Percentiles rank a stretch among this genome's conserved stretches.
Evolutionary conservation across 805 yeast species (phyloP).

Genomic region (Ogataea paradorogensis): DNA sequence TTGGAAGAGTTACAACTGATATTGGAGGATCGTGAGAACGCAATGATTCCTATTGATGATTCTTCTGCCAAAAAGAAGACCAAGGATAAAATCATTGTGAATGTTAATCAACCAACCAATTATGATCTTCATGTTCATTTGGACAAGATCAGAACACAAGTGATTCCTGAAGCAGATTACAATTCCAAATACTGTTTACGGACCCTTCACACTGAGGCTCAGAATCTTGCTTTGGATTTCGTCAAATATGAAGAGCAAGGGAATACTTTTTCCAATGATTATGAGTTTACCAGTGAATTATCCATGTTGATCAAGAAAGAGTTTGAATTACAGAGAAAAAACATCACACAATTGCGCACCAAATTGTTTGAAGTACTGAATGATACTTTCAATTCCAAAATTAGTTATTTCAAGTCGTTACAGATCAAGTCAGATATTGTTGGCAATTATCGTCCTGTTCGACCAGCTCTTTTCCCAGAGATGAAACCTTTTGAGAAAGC

Average conservation of each 20-base stretch:
- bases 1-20: conserved; percentile 52
- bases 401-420: conserved; percentile 78
- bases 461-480: conserved; percentile 5
- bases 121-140: conserved; percentile 33
- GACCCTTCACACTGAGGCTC: conserved; percentile 22
- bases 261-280: conserved; percentile 12
- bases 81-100: conserved; percentile 13
- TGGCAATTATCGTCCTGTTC: conserved; percentile 41
- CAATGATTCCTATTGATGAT: conserved; percentile 32
- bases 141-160: conserved; percentile 31
- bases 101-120: conserved; percentile 19
- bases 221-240: conserved; percentile 26
- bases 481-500: conserved; percentile 25
- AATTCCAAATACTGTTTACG: conserved; percentile 28
- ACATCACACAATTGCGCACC: conserved; percentile 39
- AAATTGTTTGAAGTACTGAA: conserved; percentile 54
- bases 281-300: conserved; percentile 16
- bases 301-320: conserved; percentile 27
- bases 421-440: conserved; percentile 87
- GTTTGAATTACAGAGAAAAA: conserved; percentile 43
- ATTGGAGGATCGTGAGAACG: conserved; percentile 42
- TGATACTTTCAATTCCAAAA: conserved; percentile 70
- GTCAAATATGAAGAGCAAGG: conserved; percentile 25
- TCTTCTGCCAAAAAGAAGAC: conserved; percentile 11
- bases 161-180: conserved; percentile 33